phyloP scores from a whole-genome alignment of 169 alveolate species.

The Theileria luwenshuni region DNA sequence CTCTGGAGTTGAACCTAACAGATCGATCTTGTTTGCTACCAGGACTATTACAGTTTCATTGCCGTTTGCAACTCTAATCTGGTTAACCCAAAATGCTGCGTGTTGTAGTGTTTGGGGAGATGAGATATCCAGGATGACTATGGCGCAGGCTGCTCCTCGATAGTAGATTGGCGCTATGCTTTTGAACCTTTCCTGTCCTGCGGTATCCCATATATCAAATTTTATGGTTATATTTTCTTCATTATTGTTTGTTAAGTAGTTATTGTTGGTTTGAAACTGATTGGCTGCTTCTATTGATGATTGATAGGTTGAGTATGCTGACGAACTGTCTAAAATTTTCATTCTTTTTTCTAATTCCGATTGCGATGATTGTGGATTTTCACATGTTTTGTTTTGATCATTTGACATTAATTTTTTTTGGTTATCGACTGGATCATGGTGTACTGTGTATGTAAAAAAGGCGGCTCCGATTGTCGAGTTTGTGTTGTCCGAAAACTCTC shows the following conservation, averaged over 20 bases:
- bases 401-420: slow-evolving; percentile 28
- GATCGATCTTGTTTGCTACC: slow-evolving; percentile 78
- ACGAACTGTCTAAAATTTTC: neutral
- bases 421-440: slow-evolving; percentile 39
- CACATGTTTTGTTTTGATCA: neutral
- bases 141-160: slow-evolving; percentile 88
- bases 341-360: neutral
- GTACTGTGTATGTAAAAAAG: slow-evolving; percentile 80
- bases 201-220: slow-evolving; percentile 91
- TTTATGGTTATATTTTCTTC: slow-evolving; percentile 65
- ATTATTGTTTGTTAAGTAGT: neutral
- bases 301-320: neutral
- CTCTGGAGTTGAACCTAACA: slow-evolving; percentile 67
- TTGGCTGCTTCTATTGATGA: too few relatives aligned
- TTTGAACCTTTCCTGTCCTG: slow-evolving; percentile 90
- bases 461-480: slow-evolving; percentile 90
- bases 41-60: slow-evolving; percentile 71
- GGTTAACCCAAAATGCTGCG: slow-evolving; percentile 84
- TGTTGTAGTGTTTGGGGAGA: slow-evolving; percentile 78
- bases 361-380: neutral
- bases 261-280: neutral
- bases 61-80: slow-evolving; percentile 66
- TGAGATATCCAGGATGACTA: slow-evolving; percentile 85
- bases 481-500: slow-evolving; percentile 86
- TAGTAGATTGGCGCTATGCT: slow-evolving; percentile 86